Evolutionary conservation across 2,329 filamentous ascomycete species (phyloP), one percentile per base, ranked within the genome.

Genomic region (Tothia fuscella): DNA sequence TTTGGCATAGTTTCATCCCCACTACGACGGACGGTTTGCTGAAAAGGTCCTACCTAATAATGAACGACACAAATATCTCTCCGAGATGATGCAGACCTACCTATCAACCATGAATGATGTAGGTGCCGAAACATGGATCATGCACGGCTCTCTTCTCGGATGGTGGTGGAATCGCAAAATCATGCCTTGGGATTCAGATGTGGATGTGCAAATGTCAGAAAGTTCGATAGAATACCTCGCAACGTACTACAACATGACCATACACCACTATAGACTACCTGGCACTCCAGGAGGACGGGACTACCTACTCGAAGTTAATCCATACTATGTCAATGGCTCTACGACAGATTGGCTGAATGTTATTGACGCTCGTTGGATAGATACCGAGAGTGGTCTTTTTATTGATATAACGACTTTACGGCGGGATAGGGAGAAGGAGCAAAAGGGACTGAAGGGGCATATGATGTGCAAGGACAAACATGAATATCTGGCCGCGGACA

Each of bases 131-230:
- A 78, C 74, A 6, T 78, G 74, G 74, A 68, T 78, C 43, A 76
- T 77, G 70, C 74, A 78, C 49, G 74, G 74, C 10, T 71, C 69
- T 5, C 56, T 78, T 30, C 58, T 78, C 13, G 71, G 72, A 26
- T 78, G 74, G 74, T 78, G 70, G 67, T 78, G 74, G 74, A 76
- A 76, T 49, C 63, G 68, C 41, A 66, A 67, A 51, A 68, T 76
- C 50, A 66, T 78, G 56, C 74, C 74, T 2, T 78, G 74, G 74
- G 74, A 78, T 51, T 69, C 67, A 10, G 74, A 78, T 49, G 52
- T 77, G 37, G 74, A 78, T 48, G 70, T 77, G 10, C 70, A 76
- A 53, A 64, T 78, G 13, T 68, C 70, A 5, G 70, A 75, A 51
- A 51, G 56, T 10, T 69, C 69, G 0, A 72, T 77, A 40, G 54